A percentile compares a stretch with the other conserved stretches of the same genome.
Conservation (phyloP, 176 grass and related monocot genomes). For the Oryza meyeriana region DNA sequence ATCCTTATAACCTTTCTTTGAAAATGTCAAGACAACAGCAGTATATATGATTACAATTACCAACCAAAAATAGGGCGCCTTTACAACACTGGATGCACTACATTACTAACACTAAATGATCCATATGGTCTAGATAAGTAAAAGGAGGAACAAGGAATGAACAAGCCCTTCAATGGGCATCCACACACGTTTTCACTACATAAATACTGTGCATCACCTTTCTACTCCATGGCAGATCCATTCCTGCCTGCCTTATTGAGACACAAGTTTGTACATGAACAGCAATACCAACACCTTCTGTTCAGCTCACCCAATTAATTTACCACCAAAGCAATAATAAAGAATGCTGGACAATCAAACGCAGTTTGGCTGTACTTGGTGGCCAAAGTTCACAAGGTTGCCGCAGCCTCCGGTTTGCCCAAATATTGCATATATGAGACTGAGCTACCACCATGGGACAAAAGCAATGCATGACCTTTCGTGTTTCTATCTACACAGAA, state of each 20-base stretch:
- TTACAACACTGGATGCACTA: slow-evolving; percentile 23
- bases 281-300: slow-evolving; percentile 16
- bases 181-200: neutral
- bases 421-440: neutral
- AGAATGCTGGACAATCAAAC: neutral
- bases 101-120: slow-evolving; percentile 2
- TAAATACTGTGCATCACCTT: slow-evolving; percentile 30
- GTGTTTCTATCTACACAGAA: neutral
- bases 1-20: neutral
- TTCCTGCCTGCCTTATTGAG: slow-evolving; percentile 36
- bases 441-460: neutral
- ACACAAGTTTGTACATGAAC: slow-evolving; percentile 33
- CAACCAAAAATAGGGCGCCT: slow-evolving; percentile 19
- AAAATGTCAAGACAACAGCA: neutral
- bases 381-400: neutral
- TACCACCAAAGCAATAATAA: slow-evolving; percentile 8
- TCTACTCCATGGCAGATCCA: slow-evolving; percentile 23
- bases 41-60: slow-evolving; percentile 23
- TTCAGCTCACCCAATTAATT: slow-evolving; percentile 5
- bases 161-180: slow-evolving; percentile 22
- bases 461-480: neutral
- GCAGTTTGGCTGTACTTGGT: neutral
- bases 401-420: neutral
- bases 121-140: neutral
- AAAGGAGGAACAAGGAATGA: slow-evolving; percentile 23